Evolutionary conservation across 352 stramenopile genomes (phyloP), one percentile per base, ranked within the genome.

Genomic region (Pythium brassicae): DNA sequence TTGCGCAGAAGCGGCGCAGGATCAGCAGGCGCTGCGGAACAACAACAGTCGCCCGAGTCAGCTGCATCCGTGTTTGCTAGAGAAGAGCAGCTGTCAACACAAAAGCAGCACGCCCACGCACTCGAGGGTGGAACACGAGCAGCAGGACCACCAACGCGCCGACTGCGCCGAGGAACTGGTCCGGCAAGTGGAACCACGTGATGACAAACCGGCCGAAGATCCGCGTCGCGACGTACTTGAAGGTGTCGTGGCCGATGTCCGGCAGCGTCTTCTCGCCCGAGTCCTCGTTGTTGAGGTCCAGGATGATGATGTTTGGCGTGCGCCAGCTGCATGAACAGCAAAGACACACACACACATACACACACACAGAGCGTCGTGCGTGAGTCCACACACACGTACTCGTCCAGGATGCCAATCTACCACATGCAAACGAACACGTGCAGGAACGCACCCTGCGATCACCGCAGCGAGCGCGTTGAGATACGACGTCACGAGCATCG

Each of bases 161-260:
- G 12, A 91, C 78, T 26, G 79, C 75, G 4, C 65, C 79, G 23
- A 94, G 81, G 57, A 94, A 93, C 61, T 93, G 75, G 50, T 94
- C 85, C 0, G 85, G 85, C 39, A 94, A 65, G 59, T 90, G 76
- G 53, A 93, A 92, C 77, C 83, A 92, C 63, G 90, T 80, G 62
- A 93, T 92, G 58, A 87, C 84, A 42, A 77, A 78, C 22, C 89
- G 72, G 49, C 84, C 84, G 58, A 92, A 94, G 61, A 92, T 80
- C 64, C 88, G 87, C 43, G 69, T 81, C 78, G 87, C 89, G 62
- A 92, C 82, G 62, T 74, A 89, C 53, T 90, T 92, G 67, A 94
- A 93, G 35, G 92, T 71, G 54, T 94, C 85, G 60, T 94, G 85
- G 35, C 85, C 85, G 15, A 94, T 68, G 42, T 94, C 85, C 15